These are phyloP conservation scores for Mrakia blollopis DNA, from an alignment of 768 basidiomycete genomes.

Conservation along the genomic window DNA sequence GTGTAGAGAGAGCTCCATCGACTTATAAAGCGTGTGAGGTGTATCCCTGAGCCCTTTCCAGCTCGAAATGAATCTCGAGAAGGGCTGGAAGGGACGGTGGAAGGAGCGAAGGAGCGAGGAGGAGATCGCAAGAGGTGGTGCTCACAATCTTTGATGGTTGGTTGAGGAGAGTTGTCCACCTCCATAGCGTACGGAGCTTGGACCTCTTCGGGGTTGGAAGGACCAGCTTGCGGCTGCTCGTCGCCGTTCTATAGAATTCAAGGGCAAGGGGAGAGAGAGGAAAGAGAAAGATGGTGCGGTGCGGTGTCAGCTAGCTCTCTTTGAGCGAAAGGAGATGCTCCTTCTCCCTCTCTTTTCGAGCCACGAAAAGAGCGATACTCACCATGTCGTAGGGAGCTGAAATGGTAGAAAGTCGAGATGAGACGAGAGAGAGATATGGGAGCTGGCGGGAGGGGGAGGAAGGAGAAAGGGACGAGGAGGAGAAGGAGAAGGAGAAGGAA, in stretches of 20 bases:
- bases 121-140: not conserved
- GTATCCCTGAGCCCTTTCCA: not conserved
- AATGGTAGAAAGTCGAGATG: not conserved
- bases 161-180: constrained; percentile 26
- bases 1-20: not conserved
- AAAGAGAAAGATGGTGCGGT: too few species aligned
- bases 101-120: not conserved
- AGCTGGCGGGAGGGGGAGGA: not conserved
- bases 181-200: constrained; percentile 21
- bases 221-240: constrained; percentile 27
- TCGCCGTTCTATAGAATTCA: not conserved
- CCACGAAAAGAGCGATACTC: not conserved
- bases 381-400: not conserved
- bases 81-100: not conserved
- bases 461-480: not conserved
- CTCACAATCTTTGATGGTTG: constrained; percentile 32
- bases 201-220: not conserved
- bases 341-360: not conserved
- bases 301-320: not conserved
- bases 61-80: not conserved
- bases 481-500: not conserved
- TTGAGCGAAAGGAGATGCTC: not conserved
- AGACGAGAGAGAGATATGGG: not conserved
- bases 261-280: not conserved
- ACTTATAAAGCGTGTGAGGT: too few species aligned